A percentile compares a stretch with the other conserved stretches of the same genome.
These are phyloP conservation scores for Mycena metata DNA, from an alignment of 768 basidiomycete genomes.

Conservation along the genomic window DNA sequence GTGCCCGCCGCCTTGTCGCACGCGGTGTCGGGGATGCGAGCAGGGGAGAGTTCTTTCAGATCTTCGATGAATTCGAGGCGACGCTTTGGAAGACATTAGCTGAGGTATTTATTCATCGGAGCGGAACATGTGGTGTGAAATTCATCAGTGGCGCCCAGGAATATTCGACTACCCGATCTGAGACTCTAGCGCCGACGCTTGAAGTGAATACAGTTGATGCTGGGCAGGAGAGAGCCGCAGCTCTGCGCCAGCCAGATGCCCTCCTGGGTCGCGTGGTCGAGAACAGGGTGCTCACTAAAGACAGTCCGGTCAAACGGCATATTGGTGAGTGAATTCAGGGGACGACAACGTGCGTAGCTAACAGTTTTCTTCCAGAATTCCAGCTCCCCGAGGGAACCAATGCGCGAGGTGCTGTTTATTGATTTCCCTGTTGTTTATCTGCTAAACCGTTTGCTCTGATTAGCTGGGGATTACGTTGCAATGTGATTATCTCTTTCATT, in stretches of 20 bases:
- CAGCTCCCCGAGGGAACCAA: slow-evolving; percentile 50
- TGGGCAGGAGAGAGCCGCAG: slow-evolving; percentile 48
- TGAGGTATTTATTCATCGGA: slow-evolving; percentile 42
- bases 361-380: slow-evolving; percentile 43
- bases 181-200: slow-evolving; percentile 35
- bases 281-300: slow-evolving; percentile 54
- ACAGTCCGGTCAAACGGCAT: slow-evolving; percentile 56
- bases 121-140: background rate
- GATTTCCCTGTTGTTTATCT: no score
- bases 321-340: slow-evolving; percentile 46
- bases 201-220: slow-evolving; percentile 47
- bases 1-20: slow-evolving; percentile 51
- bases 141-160: slow-evolving; percentile 39
- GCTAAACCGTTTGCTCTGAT: background rate
- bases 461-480: slow-evolving; percentile 62
- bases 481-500: slow-evolving; percentile 44
- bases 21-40: slow-evolving; percentile 59
- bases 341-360: no score
- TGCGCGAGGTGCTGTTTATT: slow-evolving; percentile 39
- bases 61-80: slow-evolving; percentile 57
- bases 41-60: slow-evolving; percentile 55
- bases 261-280: slow-evolving; percentile 54
- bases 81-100: slow-evolving; percentile 52
- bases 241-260: slow-evolving; percentile 54
- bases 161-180: slow-evolving; percentile 43